Conservation (phyloP, 169 alveolate genomes). For the Plasmodium sp. region DNA sequence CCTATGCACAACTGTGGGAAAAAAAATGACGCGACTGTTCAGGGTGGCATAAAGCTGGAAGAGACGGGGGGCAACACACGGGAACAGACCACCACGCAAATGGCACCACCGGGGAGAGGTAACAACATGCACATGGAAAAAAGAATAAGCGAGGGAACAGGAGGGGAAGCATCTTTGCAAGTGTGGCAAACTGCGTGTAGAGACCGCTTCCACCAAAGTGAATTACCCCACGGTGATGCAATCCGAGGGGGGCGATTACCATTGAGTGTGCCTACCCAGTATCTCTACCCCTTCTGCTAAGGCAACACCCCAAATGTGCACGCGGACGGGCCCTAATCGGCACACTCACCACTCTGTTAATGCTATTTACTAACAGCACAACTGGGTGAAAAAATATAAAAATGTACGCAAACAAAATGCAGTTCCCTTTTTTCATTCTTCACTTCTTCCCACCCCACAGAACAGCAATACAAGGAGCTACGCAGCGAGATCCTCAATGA, state of each 20-base stretch:
- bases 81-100: background rate
- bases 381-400: background rate
- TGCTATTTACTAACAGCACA: no score
- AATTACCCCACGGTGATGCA: background rate
- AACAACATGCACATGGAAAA: background rate
- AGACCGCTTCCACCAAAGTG: background rate
- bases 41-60: background rate
- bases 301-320: no score
- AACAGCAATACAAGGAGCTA: background rate
- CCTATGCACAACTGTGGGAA: background rate
- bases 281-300: background rate
- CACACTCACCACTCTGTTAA: background rate
- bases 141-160: background rate
- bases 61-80: background rate
- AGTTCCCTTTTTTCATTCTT: background rate
- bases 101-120: background rate
- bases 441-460: background rate
- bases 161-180: background rate
- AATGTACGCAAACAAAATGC: background rate
- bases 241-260: background rate
- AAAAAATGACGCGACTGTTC: background rate
- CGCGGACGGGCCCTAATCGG: no score
- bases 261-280: background rate
- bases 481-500: slow-evolving; percentile 5
- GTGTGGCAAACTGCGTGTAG: background rate